Conservation (phyloP, 495 filamentous ascomycete species). For the Cetradonia linearis region DNA sequence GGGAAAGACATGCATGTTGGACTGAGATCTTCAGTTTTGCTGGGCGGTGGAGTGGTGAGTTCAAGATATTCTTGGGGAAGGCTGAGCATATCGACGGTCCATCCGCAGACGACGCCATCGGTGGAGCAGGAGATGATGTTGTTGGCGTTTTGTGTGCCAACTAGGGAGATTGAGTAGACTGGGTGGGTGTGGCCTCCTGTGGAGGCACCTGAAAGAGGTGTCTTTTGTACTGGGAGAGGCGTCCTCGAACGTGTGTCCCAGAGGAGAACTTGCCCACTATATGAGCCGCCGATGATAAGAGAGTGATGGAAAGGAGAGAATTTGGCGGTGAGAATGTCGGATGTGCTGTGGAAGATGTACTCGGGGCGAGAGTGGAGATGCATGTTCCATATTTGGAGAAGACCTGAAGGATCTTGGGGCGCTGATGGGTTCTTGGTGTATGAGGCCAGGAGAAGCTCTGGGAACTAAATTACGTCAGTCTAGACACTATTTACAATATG, state of each 20-base stretch:
- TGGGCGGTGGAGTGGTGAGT: slow-evolving; percentile 71
- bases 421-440: slow-evolving; percentile 96
- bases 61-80: slow-evolving; percentile 89
- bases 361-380: slow-evolving; percentile 88
- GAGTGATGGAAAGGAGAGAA: slow-evolving; percentile 98
- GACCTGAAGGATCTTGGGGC: slow-evolving; percentile 87
- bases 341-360: slow-evolving; percentile 92
- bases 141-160: slow-evolving; percentile 96
- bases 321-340: slow-evolving; percentile 87
- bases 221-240: slow-evolving; percentile 85
- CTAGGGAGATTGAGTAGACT: slow-evolving; percentile 87
- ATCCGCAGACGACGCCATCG: slow-evolving; percentile 91
- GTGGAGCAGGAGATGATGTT: slow-evolving; percentile 95
- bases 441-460: slow-evolving; percentile 81
- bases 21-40: slow-evolving; percentile 88
- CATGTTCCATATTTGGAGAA: slow-evolving; percentile 95
- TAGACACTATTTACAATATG: not conserved
- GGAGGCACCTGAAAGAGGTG: slow-evolving; percentile 72
- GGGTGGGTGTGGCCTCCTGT: slow-evolving; percentile 78
- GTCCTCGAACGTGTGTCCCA: slow-evolving; percentile 77
- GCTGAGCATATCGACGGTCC: slow-evolving; percentile 94
- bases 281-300: slow-evolving; percentile 86
- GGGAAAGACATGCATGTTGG: slow-evolving; percentile 97
- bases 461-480: slow-evolving; percentile 46
- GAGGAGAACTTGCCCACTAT: slow-evolving; percentile 93